phyloP scores from a whole-genome alignment of 441 rosid species.

The Aquilaria agallochum region DNA sequence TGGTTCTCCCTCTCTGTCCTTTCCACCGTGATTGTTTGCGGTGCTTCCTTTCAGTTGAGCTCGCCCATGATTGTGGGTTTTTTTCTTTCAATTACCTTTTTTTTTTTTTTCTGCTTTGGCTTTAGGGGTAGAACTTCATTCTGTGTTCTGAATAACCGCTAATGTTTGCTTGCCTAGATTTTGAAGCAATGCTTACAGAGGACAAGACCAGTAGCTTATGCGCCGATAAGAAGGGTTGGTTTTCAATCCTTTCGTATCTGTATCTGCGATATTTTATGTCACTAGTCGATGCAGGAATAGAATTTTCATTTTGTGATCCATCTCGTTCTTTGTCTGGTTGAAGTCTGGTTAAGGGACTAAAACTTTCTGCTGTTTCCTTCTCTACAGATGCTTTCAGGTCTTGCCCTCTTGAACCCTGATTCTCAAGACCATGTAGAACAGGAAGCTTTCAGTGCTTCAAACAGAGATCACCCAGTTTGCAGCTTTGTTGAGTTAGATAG shows the following conservation, averaged over 20 bases:
- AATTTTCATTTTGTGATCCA: background rate
- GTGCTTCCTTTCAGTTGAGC: too few relatives aligned
- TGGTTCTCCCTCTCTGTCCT: too few relatives aligned
- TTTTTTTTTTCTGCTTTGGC: too few relatives aligned
- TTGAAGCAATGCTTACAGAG: slow-evolving; percentile 8
- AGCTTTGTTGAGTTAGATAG: slow-evolving; percentile 17
- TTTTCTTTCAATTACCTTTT: too few relatives aligned
- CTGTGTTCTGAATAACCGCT: too few relatives aligned
- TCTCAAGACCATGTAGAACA: slow-evolving; percentile 19
- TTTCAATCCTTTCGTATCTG: background rate
- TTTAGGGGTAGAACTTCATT: too few relatives aligned
- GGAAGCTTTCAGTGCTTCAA: slow-evolving; percentile 10
- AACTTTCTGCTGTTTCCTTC: background rate
- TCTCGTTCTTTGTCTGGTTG: background rate
- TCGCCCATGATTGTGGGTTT: too few relatives aligned
- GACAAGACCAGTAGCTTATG: slow-evolving; percentile 1
- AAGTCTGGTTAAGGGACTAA: background rate
- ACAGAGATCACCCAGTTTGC: slow-evolving; percentile 14
- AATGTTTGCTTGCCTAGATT: slow-evolving; percentile 5
- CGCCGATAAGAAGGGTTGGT: background rate
- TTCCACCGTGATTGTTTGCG: too few relatives aligned
- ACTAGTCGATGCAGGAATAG: background rate
- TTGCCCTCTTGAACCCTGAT: slow-evolving; percentile 18
- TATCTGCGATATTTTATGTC: background rate
- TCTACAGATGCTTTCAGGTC: slow-evolving; percentile 14